Percentiles rank a stretch among this genome's conserved stretches.
These are phyloP conservation scores for Onygena corvina DNA, from an alignment of 2,329 filamentous ascomycete genomes.

Conservation along the genomic window DNA sequence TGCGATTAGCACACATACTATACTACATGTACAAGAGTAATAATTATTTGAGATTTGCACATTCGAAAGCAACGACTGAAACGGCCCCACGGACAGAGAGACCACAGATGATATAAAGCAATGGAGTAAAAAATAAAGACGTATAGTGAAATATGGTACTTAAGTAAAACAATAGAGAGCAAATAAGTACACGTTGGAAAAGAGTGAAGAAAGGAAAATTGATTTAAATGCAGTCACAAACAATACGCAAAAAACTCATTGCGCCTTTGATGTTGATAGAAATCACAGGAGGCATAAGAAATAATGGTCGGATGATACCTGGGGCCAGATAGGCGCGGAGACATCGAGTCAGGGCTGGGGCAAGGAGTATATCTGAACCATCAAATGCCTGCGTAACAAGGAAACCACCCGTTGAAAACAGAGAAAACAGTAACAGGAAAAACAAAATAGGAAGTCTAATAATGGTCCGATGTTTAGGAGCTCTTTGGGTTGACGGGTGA, in stretches of 20 bases:
- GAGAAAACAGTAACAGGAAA: too few species aligned
- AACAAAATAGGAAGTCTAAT: conserved; percentile 1
- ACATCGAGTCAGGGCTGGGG: background rate
- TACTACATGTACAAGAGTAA: background rate
- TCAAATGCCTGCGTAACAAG: background rate
- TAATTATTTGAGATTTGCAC: too few species aligned
- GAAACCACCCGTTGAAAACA: background rate
- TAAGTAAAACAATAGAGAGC: background rate
- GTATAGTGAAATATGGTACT: background rate
- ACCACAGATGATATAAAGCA: background rate
- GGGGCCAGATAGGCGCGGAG: background rate
- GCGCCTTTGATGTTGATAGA: conserved; percentile 4
- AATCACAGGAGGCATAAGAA: background rate
- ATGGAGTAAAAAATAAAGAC: background rate
- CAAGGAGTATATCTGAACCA: background rate
- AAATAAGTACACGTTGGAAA: conserved; percentile 4
- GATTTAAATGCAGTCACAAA: background rate
- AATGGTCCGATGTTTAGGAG: background rate
- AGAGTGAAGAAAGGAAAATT: conserved; percentile 10
- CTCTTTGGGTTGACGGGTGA: background rate
- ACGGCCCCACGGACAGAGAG: background rate
- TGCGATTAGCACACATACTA: background rate
- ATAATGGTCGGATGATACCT: conserved; percentile 5
- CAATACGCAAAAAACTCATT: conserved; percentile 4
- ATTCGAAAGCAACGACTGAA: background rate